Conservation (phyloP, 495 filamentous ascomycete genomes). For the Cercophora scortea region DNA sequence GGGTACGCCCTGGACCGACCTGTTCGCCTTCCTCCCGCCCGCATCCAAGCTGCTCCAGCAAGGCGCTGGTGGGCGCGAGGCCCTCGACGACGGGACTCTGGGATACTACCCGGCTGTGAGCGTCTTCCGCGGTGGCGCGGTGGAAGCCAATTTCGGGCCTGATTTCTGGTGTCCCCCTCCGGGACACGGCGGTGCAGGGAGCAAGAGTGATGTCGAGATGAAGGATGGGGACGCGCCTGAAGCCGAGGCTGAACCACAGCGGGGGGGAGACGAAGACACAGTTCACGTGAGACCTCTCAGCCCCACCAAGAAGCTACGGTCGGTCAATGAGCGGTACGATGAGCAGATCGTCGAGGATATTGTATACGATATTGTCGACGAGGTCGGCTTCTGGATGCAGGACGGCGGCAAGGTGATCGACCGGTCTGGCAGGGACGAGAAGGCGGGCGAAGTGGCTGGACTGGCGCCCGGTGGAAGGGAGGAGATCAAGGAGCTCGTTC, state of each 20-base stretch:
- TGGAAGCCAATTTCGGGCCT: conserved; percentile 84
- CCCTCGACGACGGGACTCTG: conserved; percentile 84
- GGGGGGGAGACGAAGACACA: conserved; percentile 5
- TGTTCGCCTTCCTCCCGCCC: conserved; percentile 87
- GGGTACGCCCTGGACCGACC: conserved; percentile 80
- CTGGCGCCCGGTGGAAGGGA: conserved; percentile 33
- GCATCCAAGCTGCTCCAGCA: conserved; percentile 72
- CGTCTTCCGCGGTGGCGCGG: conserved; percentile 84
- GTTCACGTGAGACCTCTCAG: neutral
- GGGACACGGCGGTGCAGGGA: conserved; percentile 15
- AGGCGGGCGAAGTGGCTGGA: conserved; percentile 31
- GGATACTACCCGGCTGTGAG: conserved; percentile 94
- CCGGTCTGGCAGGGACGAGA: conserved; percentile 29
- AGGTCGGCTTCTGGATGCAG: conserved; percentile 72
- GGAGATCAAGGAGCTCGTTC: conserved; percentile 57
- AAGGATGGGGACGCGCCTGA: conserved; percentile 22
- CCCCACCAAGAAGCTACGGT: conserved; percentile 27
- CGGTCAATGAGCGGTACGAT: conserved; percentile 73
- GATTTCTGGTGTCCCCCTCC: conserved; percentile 82
- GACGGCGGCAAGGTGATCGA: conserved; percentile 48
- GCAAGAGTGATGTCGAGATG: conserved; percentile 43
- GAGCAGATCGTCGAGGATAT: conserved; percentile 96
- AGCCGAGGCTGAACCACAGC: no score
- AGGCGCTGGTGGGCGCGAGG: conserved; percentile 61
- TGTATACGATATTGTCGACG: conserved; percentile 84